Base-by-base conservation (phyloP, 2,329 filamentous ascomycete species). In the Proliferodiscus dingleyae region DNA sequence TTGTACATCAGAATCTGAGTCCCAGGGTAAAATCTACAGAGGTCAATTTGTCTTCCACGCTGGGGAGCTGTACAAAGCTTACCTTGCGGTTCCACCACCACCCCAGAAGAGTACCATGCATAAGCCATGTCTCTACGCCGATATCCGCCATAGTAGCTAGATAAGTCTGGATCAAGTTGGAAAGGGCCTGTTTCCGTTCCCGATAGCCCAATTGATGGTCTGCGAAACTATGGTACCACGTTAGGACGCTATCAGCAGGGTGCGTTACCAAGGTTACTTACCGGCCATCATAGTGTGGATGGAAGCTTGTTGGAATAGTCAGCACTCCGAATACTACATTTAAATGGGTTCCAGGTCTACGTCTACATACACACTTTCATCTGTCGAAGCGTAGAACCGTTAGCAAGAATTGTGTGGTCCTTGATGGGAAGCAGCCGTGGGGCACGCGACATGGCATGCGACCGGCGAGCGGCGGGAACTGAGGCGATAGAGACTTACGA, bases 41-140 rank as follows among this genome's bases (percentile, higher is more conserved):
- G 16, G 24, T 39, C 37, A 26, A 11, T 36, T 10, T 22, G 11
- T 19, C 8, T 23, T 4, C 11, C 3, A 22, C 21, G 19, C 18
- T 37, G 21, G 19, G 23, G 18, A 8, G 29, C 16, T 15, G 15
- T 18, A 16, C 18, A 13, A 22, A 9, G 22, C 50, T 3, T 43
- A 61, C 61, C 54, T 61, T 64, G 15, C 57, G 54, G 50, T 89
- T 90, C 88, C 88, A 94, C 85, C 86, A 93, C 88, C 88, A 94
- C 8, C 87, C 88, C 18, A 94, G 71, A 41, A 93, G 69, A 10
- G 87, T 89, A 41, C 88, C 88, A 65, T 94, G 88, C 48, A 88
- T 87, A 47, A 93, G 78, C 61, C 61, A 64, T 45, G 61, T 63
- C 48, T 64, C 61, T 7, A 62, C 67, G 3, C 78, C 77, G 47